Evolutionary conservation across 1,284 basidiomycete genomes (phyloP), one percentile per base, ranked within the genome.

Genomic region (Neolentinus lepideus): DNA sequence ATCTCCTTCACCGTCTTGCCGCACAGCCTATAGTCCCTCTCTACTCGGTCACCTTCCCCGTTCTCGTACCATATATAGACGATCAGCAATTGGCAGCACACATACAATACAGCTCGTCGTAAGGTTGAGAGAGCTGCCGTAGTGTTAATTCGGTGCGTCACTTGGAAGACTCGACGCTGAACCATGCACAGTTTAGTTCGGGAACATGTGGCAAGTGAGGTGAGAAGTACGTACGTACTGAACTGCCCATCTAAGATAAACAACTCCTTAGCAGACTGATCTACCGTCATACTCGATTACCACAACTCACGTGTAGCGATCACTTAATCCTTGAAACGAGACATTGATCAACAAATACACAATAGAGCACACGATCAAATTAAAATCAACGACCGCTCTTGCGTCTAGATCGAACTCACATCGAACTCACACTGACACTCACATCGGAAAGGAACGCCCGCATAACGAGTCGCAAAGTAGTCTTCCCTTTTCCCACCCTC

Each of bases 61-160:
- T 77, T 78, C 58, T 78, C 75, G 63, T 62, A 63, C 1, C 60
- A 64, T 45, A 76, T 65, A 56, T 76, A 77, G 1, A 70, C 1
- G 35, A 64, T 64, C n/a, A 63, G 64, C 12, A 69, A 14, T 53
- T 4, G 68, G 65, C 0, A 76, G 59, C 1, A 72, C 27, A 47
- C 67, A 71, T 9, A 66, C 64, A 0, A 64, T 55, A 35, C 63
- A 62, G 24, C 67, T 70, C 4, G 74, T 71, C 1, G 66, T 69
- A 9, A 76, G 66, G 59, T 76, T 76, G 35, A 77, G 65, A 1
- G 70, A 67, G 61, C 76, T 76, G 12, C 75, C 76, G 25, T 72
- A 71, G 61, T 70, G 73, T 56, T 68, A 77, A 56, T 76, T 67
- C 2, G 75, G 76, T 2, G 70, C 67, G 54, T 75, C 72, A 9